Conservation (phyloP, 345 rosid genomes). For the Erucastrum elatum region DNA sequence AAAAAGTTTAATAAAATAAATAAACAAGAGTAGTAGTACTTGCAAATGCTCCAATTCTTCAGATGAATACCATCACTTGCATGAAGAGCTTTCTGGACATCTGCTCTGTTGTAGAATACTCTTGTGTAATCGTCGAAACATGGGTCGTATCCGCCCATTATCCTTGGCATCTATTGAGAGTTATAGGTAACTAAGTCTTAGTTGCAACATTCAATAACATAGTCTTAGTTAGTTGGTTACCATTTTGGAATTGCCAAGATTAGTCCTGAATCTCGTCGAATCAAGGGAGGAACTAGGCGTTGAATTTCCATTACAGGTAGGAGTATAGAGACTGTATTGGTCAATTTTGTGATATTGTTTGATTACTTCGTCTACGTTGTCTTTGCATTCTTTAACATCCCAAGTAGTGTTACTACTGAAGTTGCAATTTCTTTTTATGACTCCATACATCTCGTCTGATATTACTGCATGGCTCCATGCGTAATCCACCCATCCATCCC, state of each 20-base stretch:
- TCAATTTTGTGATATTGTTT: slow-evolving; percentile 74
- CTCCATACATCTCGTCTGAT: slow-evolving; percentile 75
- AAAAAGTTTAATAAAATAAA: not conserved
- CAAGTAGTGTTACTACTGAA: slow-evolving; percentile 63
- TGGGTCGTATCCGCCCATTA: slow-evolving; percentile 84
- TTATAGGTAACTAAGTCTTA: not conserved
- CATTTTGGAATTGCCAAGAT: slow-evolving; percentile 48
- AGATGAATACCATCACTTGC: slow-evolving; percentile 57
- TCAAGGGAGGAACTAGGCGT: slow-evolving; percentile 33
- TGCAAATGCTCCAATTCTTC: slow-evolving; percentile 91
- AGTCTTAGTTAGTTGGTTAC: slow-evolving; percentile 43
- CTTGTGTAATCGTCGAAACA: slow-evolving; percentile 74
- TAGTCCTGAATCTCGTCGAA: slow-evolving; percentile 41
- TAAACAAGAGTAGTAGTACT: slow-evolving; percentile 43
- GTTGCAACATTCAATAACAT: not conserved
- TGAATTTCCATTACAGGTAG: slow-evolving; percentile 51
- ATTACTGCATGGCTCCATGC: slow-evolving; percentile 96
- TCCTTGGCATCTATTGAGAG: slow-evolving; percentile 64
- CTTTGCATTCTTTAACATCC: slow-evolving; percentile 53
- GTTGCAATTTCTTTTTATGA: slow-evolving; percentile 54
- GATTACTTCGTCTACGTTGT: slow-evolving; percentile 60
- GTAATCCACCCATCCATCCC: slow-evolving; percentile 80
- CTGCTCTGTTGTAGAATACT: slow-evolving; percentile 70
- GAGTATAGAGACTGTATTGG: slow-evolving; percentile 77
- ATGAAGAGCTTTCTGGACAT: slow-evolving; percentile 85